A percentile compares a stretch with the other conserved stretches of the same genome.
Evolutionary conservation across 768 basidiomycete genomes (phyloP).

Genomic region (Exidia glandulosa): DNA sequence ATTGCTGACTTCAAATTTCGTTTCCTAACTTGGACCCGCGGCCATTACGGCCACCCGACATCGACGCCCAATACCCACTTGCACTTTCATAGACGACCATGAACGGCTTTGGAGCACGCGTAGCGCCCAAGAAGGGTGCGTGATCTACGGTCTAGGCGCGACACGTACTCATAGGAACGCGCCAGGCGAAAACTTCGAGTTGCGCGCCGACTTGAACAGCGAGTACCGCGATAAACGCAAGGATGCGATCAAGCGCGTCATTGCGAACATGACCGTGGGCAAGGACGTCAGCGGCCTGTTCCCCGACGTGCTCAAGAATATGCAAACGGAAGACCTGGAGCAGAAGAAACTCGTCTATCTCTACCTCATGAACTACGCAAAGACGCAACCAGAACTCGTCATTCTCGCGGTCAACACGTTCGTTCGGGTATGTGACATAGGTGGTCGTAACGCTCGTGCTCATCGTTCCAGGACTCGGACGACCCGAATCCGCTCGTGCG

Average conservation of each 20-base stretch:
- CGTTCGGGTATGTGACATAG: conserved; percentile 38
- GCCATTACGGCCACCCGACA: no score
- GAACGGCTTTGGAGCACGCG: neutral
- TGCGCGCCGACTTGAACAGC: conserved; percentile 92
- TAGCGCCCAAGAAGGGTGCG: neutral
- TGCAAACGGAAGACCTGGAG: conserved; percentile 98
- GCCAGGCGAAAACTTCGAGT: conserved; percentile 94
- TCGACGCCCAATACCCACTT: no score
- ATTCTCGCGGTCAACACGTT: conserved; percentile 99
- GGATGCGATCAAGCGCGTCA: conserved; percentile 96
- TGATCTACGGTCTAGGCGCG: neutral
- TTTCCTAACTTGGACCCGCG: no score
- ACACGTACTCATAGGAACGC: neutral
- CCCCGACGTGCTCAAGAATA: conserved; percentile 97
- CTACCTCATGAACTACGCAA: conserved; percentile 99
- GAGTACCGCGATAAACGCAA: conserved; percentile 92
- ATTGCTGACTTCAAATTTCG: no score
- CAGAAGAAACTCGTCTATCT: conserved; percentile 99
- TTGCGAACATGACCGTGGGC: conserved; percentile 98
- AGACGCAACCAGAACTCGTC: conserved; percentile 96
- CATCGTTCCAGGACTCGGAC: conserved; percentile 63
- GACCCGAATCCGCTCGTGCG: conserved; percentile 95
- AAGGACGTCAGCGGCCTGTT: conserved; percentile 96
- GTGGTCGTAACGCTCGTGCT: neutral
- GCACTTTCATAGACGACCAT: no score